phyloP scores from a whole-genome alignment of 177 flowering plant genomes.

The Tripterygium wilfordii region DNA sequence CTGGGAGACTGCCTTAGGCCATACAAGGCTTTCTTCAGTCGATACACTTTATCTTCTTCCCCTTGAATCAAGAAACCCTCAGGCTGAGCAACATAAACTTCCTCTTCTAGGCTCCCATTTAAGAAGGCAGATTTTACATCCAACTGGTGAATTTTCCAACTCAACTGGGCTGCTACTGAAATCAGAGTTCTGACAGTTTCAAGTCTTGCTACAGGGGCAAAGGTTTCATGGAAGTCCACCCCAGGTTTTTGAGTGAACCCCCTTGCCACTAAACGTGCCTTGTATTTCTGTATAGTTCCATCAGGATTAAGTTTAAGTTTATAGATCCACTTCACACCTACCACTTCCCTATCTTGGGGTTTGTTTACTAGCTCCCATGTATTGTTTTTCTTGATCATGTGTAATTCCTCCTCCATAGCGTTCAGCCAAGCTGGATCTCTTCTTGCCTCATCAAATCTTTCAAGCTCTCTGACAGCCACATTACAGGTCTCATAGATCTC shows the following conservation, averaged over 20 bases:
- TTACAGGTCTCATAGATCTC: background rate
- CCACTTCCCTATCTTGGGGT: background rate
- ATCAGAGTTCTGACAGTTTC: background rate
- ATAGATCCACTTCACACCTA: background rate
- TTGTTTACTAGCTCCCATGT: background rate
- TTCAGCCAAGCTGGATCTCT: background rate
- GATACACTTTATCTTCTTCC: constrained; percentile 4
- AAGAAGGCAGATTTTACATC: background rate
- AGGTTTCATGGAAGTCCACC: constrained; percentile 9
- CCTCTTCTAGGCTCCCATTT: background rate
- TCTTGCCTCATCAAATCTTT: background rate
- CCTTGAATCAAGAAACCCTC: background rate
- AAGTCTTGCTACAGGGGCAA: constrained; percentile 5
- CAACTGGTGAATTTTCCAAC: constrained; percentile 3
- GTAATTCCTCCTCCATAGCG: background rate
- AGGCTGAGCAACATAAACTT: too few species aligned
- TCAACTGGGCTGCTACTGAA: background rate
- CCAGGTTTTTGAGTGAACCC: constrained; percentile 4
- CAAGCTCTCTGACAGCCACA: background rate
- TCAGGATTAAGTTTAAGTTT: background rate
- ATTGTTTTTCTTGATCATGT: background rate
- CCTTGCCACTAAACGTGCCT: constrained; percentile 8
- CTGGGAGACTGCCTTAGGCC: constrained; percentile 12
- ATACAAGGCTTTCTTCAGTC: constrained; percentile 10
- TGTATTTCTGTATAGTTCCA: constrained; percentile 3